Evolutionary conservation across 139 green algal genomes (phyloP), one percentile per base, ranked within the genome.

Genomic region (Chlorella sp.): DNA sequence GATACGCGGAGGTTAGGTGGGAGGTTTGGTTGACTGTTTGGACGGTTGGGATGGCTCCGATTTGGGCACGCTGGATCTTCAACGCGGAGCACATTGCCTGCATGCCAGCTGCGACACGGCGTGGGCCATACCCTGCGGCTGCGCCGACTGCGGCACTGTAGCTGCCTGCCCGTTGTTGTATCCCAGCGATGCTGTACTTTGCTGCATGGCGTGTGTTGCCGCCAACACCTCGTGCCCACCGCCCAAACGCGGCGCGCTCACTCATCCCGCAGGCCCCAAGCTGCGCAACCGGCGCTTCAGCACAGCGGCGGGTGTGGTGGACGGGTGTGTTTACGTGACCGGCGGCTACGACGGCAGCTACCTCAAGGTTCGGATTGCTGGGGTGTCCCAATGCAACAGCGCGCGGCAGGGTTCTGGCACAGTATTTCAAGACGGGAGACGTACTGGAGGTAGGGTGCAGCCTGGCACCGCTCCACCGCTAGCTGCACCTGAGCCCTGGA

Each of bases 271-370:
- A 87, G 84, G 84, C 36, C 77, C 77, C 36, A 78, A 46, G 13
- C 81, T 93, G 88, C 68, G 24, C 34, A 28, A 51, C 34, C 79
- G 60, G 36, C 90, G 90, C 69, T 89, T 91, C 83, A 88, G 83
- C 51, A 87, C 87, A 5, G 83, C 88, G 20, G 90, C 82, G 3
- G 84, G 76, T 0, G 51, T 70, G 28, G 67, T 87, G 38, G 60
- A 85, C 36, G 87, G 84, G 44, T 72, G 46, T 40, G 80, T 93
- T 7, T 93, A 91, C 69, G 78, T 88, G 3, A 40, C 75, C 3
- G 90, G 90, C 8, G 90, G 90, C 22, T 88, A 84, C 41, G 76
- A 90, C 70, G 88, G 85, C 32, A 36, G n/a, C 7, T 74, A 73
- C 43, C 41, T 74, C 40, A 44, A 74, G 78, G 78, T 73, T 3